Evolutionary conservation across 1,139 yeast genomes (phyloP).

Genomic region (Groenewaldozyma sp.): DNA sequence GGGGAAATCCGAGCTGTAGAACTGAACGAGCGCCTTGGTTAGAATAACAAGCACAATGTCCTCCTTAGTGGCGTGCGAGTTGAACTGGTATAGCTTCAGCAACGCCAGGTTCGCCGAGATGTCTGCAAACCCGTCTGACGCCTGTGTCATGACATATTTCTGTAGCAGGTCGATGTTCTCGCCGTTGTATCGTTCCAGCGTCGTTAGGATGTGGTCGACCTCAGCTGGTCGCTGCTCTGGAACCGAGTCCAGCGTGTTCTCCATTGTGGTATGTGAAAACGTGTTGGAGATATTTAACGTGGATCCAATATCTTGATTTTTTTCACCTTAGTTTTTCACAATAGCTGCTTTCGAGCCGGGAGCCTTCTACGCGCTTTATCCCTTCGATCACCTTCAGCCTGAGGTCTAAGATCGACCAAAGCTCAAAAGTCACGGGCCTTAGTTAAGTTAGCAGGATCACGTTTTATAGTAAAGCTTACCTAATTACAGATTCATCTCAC

Average conservation of each 20-base stretch:
- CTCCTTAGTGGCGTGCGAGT: constrained; percentile 31
- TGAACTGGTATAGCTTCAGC: constrained; percentile 36
- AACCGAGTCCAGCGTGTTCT: constrained; percentile 24
- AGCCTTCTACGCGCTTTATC: not conserved
- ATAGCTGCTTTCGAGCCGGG: not conserved
- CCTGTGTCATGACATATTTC: constrained; percentile 35
- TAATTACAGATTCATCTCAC: too few species aligned
- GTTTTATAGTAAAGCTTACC: too few species aligned
- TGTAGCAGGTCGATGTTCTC: constrained; percentile 37
- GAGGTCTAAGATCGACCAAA: too few species aligned
- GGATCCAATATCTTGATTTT: too few species aligned
- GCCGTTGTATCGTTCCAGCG: constrained; percentile 38
- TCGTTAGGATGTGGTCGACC: constrained; percentile 30
- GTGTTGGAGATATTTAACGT: too few species aligned
- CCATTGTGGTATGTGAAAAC: constrained; percentile 16
- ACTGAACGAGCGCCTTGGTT: constrained; percentile 35
- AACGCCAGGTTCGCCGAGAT: constrained; percentile 39
- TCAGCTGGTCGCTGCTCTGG: constrained; percentile 34
- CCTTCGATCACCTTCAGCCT: too few species aligned
- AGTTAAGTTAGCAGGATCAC: too few species aligned
- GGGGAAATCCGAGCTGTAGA: constrained; percentile 36
- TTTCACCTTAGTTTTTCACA: not conserved
- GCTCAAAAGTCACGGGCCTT: too few species aligned
- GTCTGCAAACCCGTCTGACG: constrained; percentile 33
- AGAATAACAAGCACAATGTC: constrained; percentile 34